Evolutionary conservation across 2,329 filamentous ascomycete species (phyloP).

Genomic region (Pleoardoris graminearum): DNA sequence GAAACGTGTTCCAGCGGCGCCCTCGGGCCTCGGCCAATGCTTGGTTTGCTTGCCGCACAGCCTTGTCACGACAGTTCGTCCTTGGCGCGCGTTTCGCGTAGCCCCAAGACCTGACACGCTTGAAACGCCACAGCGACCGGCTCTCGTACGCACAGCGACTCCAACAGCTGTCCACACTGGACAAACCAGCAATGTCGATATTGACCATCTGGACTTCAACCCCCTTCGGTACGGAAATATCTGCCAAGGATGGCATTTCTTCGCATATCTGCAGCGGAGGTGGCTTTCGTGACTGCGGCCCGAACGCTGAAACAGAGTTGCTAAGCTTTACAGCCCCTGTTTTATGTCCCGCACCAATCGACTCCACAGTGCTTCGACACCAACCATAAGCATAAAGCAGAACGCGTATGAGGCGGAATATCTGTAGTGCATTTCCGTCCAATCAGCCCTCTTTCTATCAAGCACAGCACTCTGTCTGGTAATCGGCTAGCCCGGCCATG

Average conservation of each 20-base stretch:
- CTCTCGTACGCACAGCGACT: conserved; percentile 5
- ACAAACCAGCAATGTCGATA: neutral
- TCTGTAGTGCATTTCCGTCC: conserved; percentile 22
- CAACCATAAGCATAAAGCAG: conserved; percentile 26
- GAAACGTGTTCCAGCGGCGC: conserved; percentile 19
- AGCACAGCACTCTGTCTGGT: conserved; percentile 19
- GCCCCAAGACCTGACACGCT: conserved; percentile 14
- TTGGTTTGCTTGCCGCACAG: conserved; percentile 32
- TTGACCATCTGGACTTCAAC: neutral
- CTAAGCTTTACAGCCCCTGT: conserved; percentile 21
- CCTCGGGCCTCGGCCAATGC: conserved; percentile 25
- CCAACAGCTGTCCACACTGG: neutral
- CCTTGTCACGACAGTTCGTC: too few relatives aligned
- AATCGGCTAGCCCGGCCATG: conserved; percentile 15
- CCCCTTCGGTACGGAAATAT: too few relatives aligned
- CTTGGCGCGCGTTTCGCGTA: conserved; percentile 21
- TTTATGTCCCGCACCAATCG: conserved; percentile 18
- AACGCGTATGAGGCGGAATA: conserved; percentile 39
- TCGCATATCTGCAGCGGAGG: neutral
- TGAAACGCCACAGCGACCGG: conserved; percentile 12
- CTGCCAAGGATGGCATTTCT: too few relatives aligned
- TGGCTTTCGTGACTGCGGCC: conserved; percentile 4
- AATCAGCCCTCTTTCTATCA: conserved; percentile 21
- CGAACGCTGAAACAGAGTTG: conserved; percentile 28
- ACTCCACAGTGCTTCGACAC: conserved; percentile 38